Percentiles rank a stretch among this genome's conserved stretches.
Evolutionary conservation across 768 basidiomycete species (phyloP).

Genomic region (Phaffia australis): DNA sequence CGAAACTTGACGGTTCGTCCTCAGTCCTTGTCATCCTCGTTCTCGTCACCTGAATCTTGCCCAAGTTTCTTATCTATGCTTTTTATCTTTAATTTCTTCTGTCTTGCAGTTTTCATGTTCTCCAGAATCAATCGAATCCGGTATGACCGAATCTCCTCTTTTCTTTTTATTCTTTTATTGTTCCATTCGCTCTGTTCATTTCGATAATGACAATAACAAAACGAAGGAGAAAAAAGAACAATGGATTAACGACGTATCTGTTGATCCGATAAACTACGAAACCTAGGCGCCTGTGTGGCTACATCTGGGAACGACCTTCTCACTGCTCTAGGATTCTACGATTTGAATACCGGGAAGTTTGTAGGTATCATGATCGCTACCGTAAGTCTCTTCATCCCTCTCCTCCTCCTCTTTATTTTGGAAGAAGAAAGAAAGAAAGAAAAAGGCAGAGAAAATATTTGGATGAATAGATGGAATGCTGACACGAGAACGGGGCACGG

Average conservation of each 20-base stretch:
- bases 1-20: slow-evolving; percentile 29
- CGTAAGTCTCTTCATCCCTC: too few relatives aligned
- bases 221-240: too few relatives aligned
- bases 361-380: slow-evolving; percentile 20
- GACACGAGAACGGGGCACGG: not conserved
- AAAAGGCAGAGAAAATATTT: not conserved
- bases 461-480: not conserved
- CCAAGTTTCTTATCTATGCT: too few relatives aligned
- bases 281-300: slow-evolving; percentile 36
- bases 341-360: slow-evolving; percentile 21
- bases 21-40: too few relatives aligned
- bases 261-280: slow-evolving; percentile 34
- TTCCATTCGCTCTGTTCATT: too few relatives aligned
- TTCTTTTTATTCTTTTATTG: not conserved
- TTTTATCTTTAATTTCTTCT: too few relatives aligned
- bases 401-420: not conserved
- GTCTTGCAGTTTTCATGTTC: not conserved
- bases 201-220: too few relatives aligned
- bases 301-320: slow-evolving; percentile 22
- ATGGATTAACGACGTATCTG: not conserved
- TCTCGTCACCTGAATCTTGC: too few relatives aligned
- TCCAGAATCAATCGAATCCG: not conserved
- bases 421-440: not conserved
- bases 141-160: not conserved
- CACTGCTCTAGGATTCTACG: slow-evolving; percentile 8